A percentile compares a stretch with the other conserved stretches of the same genome.
Evolutionary conservation across 164 flowering plant species (phyloP).

Genomic region (Nymphaea thermarum): DNA sequence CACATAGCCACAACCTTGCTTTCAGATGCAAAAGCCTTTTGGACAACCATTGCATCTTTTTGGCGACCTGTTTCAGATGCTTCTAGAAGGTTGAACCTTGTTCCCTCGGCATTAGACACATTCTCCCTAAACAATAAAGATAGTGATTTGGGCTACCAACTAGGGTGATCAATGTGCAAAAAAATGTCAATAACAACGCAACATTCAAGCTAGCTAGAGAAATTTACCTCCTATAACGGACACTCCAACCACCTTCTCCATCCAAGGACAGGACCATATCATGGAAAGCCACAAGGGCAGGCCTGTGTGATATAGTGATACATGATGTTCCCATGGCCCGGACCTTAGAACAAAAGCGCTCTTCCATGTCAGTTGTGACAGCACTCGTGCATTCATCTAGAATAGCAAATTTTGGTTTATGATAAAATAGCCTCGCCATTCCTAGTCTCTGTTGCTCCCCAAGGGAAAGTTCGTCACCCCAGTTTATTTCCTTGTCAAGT

Average conservation of each 20-base stretch:
- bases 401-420: slow-evolving; percentile 97
- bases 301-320: slow-evolving; percentile 97
- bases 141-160: too few species aligned
- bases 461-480: slow-evolving; percentile 98
- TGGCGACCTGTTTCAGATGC: slow-evolving; percentile 53
- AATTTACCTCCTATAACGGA: slow-evolving; percentile 50
- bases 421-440: slow-evolving; percentile 98
- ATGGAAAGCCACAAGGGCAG: slow-evolving; percentile 98
- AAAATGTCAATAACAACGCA: neutral
- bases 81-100: slow-evolving; percentile 8
- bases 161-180: too few species aligned
- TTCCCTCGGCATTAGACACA: too few species aligned
- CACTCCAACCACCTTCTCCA: slow-evolving; percentile 97
- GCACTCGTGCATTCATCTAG: slow-evolving; percentile 99
- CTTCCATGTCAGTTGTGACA: slow-evolving; percentile 99
- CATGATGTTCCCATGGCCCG: slow-evolving; percentile 99
- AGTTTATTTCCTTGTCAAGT: slow-evolving; percentile 78
- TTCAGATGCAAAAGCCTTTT: slow-evolving; percentile 63
- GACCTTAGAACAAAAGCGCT: slow-evolving; percentile 92
- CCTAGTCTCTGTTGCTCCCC: slow-evolving; percentile 99
- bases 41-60: slow-evolving; percentile 81
- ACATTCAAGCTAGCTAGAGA: slow-evolving; percentile 1
- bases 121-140: slow-evolving; percentile 30
- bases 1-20: slow-evolving; percentile 30
- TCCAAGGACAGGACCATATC: slow-evolving; percentile 92